Conservation (phyloP, 2,329 filamentous ascomycete genomes). For the Hymenoscyphus repandus region DNA sequence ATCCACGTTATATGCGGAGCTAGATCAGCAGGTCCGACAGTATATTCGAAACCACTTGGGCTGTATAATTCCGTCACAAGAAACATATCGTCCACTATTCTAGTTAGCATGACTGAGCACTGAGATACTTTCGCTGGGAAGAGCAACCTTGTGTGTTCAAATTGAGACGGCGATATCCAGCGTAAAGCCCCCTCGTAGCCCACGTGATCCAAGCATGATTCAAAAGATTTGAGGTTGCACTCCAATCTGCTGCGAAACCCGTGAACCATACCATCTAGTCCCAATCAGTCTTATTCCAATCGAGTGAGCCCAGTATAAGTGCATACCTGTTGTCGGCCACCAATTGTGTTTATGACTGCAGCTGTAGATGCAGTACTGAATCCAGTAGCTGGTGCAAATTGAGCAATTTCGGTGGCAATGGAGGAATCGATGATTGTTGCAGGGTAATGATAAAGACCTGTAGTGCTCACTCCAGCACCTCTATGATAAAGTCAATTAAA, state of each 20-base stretch:
- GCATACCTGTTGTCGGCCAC: slow-evolving; percentile 44
- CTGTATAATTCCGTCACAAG: slow-evolving; percentile 45
- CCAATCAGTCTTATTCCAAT: not conserved
- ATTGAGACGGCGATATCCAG: slow-evolving; percentile 24
- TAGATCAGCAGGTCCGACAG: slow-evolving; percentile 43
- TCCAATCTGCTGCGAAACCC: slow-evolving; percentile 41
- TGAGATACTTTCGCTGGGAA: slow-evolving; percentile 2
- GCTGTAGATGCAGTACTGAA: slow-evolving; percentile 41
- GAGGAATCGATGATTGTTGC: slow-evolving; percentile 48
- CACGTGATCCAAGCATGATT: slow-evolving; percentile 60
- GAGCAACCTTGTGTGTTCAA: slow-evolving; percentile 23
- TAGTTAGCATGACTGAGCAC: slow-evolving; percentile 9
- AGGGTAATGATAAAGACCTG: slow-evolving; percentile 54
- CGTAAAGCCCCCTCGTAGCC: slow-evolving; percentile 51
- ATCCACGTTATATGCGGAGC: slow-evolving; percentile 41
- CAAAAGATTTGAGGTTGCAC: slow-evolving; percentile 48
- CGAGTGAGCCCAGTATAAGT: too few relatives aligned
- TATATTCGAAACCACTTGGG: slow-evolving; percentile 44
- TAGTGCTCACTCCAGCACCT: slow-evolving; percentile 42
- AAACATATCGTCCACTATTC: slow-evolving; percentile 56
- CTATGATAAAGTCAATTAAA: slow-evolving; percentile 12
- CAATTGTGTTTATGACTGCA: slow-evolving; percentile 55
- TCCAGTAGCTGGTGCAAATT: slow-evolving; percentile 42
- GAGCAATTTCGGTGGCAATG: slow-evolving; percentile 49
- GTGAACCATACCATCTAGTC: slow-evolving; percentile 54